phyloP scores from a whole-genome alignment of 73 alveolate species.

The Tetrahymena elliotti region DNA sequence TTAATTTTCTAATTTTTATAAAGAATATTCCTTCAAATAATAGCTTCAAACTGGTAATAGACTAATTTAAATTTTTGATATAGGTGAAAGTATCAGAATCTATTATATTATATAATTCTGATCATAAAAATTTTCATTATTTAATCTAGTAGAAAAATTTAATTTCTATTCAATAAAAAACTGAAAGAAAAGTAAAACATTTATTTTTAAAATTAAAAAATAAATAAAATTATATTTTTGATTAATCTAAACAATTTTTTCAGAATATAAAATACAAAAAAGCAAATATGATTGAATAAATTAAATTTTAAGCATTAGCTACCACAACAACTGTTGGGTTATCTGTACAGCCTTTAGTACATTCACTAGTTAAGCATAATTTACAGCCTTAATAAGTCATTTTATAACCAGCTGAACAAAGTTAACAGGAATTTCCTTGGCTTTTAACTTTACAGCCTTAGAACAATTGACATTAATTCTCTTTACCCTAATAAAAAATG shows the following conservation, averaged over 20 bases:
- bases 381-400: background rate
- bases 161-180: no score
- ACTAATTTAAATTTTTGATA: no score
- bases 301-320: background rate
- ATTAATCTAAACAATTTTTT: background rate
- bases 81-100: no score
- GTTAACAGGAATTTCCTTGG: background rate
- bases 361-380: background rate
- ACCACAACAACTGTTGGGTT: background rate
- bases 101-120: no score
- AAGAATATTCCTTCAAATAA: no score
- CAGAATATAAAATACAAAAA: background rate
- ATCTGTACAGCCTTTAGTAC: background rate
- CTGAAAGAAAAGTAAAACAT: no score
- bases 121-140: no score
- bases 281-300: background rate
- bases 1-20: no score
- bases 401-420: background rate
- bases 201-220: no score
- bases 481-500: background rate
- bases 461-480: background rate
- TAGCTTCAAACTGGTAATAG: no score
- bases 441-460: background rate
- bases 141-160: no score
- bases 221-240: background rate